Conservation (phyloP, 495 filamentous ascomycete genomes). For the Neurospora sp. region DNA sequence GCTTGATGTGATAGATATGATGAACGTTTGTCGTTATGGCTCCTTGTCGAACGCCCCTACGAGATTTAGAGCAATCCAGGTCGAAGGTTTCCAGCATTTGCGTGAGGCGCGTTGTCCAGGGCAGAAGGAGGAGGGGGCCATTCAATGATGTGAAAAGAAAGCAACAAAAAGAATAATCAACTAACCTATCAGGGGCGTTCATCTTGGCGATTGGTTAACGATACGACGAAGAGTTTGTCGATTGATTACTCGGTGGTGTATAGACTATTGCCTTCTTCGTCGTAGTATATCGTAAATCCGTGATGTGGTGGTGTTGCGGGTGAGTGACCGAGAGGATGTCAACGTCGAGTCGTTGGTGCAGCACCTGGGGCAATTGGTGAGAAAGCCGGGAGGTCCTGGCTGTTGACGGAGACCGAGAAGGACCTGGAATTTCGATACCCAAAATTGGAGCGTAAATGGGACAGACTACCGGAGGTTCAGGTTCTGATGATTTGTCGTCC, state of each 20-base stretch:
- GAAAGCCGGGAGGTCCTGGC: neutral
- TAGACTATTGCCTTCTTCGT: slow-evolving; percentile 2
- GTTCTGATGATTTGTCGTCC: neutral
- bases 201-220: slow-evolving; percentile 30
- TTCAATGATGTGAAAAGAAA: neutral
- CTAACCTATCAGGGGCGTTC: slow-evolving; percentile 65
- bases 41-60: neutral
- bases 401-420: neutral
- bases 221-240: neutral
- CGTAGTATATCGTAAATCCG: neutral
- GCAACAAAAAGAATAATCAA: slow-evolving; percentile 6
- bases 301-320: neutral
- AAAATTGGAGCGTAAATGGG: neutral
- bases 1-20: neutral
- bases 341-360: neutral
- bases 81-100: neutral
- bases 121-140: neutral
- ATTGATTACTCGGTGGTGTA: neutral
- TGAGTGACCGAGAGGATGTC: neutral
- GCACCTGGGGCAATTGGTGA: neutral
- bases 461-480: neutral
- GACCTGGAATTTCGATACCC: neutral
- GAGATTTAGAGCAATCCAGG: neutral
- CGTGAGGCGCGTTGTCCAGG: neutral
- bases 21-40: neutral